These are phyloP conservation scores for Streptanthus diversifolius DNA, from an alignment of 345 rosid species.

Conservation along the genomic window DNA sequence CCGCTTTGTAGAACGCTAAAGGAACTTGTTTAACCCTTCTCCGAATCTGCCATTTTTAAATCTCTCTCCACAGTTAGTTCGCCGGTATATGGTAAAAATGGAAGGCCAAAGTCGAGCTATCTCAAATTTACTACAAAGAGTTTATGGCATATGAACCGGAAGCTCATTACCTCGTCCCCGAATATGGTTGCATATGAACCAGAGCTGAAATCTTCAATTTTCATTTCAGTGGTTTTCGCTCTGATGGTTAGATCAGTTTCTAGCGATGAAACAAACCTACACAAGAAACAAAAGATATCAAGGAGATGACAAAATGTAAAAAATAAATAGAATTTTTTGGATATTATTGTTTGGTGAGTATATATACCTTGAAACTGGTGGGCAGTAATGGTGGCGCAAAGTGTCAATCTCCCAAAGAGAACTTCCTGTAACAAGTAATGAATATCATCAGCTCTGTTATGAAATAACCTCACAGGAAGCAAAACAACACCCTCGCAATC, in stretches of 20 bases:
- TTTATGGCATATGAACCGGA: neutral
- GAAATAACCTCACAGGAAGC: neutral
- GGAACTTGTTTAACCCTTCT: constrained; percentile 92
- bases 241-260: constrained; percentile 88
- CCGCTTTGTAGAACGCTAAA: constrained; percentile 62
- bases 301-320: neutral
- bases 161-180: constrained; percentile 72
- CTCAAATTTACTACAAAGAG: neutral
- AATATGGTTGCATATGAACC: constrained; percentile 91
- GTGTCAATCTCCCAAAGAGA: constrained; percentile 93
- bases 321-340: neutral
- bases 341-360: neutral
- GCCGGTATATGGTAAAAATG: neutral
- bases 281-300: constrained; percentile 2
- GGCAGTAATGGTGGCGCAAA: constrained; percentile 87
- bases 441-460: neutral
- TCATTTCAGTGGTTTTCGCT: constrained; percentile 70
- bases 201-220: constrained; percentile 69
- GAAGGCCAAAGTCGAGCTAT: neutral
- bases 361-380: constrained; percentile 87
- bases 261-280: constrained; percentile 74
- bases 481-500: neutral
- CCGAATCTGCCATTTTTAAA: constrained; percentile 45
- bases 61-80: constrained; percentile 2
- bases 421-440: constrained; percentile 53